phyloP scores from a whole-genome alignment of 805 yeast species.

The Starmerella potacharoeniae region DNA sequence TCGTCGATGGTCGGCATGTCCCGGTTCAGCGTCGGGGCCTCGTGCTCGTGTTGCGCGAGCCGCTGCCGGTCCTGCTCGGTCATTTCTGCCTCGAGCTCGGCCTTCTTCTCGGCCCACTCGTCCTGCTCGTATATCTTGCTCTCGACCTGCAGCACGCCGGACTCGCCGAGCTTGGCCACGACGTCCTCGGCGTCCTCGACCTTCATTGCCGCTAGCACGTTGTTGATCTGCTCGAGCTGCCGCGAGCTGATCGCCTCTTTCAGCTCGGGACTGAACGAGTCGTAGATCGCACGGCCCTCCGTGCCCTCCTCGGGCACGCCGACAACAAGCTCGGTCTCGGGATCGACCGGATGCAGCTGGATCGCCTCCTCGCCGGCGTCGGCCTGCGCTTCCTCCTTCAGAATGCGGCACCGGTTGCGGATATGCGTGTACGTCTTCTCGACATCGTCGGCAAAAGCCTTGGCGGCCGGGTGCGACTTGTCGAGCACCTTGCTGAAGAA shows the following conservation, averaged over 20 bases:
- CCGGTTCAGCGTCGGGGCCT: not conserved
- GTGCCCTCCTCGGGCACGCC: conserved; percentile 38
- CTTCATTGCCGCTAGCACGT: conserved; percentile 61
- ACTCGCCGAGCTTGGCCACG: conserved; percentile 61
- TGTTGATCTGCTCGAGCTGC: conserved; percentile 66
- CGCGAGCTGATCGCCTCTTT: conserved; percentile 64
- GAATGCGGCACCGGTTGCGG: conserved; percentile 55
- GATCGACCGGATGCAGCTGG: conserved; percentile 82
- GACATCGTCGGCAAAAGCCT: conserved; percentile 64
- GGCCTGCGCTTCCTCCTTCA: conserved; percentile 34
- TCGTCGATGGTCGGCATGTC: conserved; percentile 1
- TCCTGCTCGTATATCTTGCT: conserved; percentile 35
- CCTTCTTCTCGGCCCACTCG: conserved; percentile 28
- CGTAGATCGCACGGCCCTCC: conserved; percentile 32
- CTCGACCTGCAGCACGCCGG: conserved; percentile 74
- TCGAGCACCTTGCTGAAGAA: conserved; percentile 56
- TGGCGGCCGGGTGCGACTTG: conserved; percentile 47
- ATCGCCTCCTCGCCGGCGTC: conserved; percentile 58
- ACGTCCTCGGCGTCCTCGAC: conserved; percentile 71
- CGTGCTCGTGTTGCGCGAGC: not conserved
- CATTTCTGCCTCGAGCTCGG: conserved; percentile 10
- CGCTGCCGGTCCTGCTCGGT: conserved; percentile 1
- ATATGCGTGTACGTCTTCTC: conserved; percentile 66
- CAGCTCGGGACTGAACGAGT: conserved; percentile 53
- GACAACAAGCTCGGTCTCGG: conserved; percentile 61